Evolutionary conservation across 495 filamentous ascomycete genomes (phyloP).

Genomic region (Penicillium verhagenii): DNA sequence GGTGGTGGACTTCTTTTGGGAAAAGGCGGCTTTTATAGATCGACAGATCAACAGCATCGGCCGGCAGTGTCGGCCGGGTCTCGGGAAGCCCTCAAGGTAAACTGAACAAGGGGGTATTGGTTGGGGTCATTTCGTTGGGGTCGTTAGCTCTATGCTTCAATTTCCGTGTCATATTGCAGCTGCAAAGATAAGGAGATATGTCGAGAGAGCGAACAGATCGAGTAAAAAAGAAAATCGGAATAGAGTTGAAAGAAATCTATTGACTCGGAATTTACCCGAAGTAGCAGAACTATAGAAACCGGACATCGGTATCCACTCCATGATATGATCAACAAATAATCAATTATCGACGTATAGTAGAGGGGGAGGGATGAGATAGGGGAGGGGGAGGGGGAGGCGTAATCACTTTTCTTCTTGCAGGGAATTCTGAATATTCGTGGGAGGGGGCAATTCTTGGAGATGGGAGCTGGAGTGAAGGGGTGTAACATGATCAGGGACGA

Average conservation of each 20-base stretch:
- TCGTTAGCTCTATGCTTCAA: neutral
- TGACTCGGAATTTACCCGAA: neutral
- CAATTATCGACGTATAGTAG: neutral
- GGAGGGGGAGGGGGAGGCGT: neutral
- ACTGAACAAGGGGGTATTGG: neutral
- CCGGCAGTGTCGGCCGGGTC: neutral
- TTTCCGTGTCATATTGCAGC: neutral
- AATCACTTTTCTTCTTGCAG: neutral
- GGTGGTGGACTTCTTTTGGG: neutral
- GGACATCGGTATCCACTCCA: conserved; percentile 7
- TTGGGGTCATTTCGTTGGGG: too few species aligned
- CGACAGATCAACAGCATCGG: neutral
- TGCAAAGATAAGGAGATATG: neutral
- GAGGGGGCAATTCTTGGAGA: neutral
- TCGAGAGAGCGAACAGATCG: neutral
- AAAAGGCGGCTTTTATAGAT: neutral
- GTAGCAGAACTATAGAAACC: conserved; percentile 14
- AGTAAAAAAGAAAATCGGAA: neutral
- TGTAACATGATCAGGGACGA: neutral
- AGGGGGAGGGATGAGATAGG: neutral
- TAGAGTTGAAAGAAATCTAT: neutral
- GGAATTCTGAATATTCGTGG: neutral
- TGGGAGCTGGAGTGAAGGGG: neutral
- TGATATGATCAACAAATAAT: neutral
- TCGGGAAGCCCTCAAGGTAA: neutral